Evolutionary conservation across 495 filamentous ascomycete species (phyloP).

Genomic region (Aspergillus biplanus): DNA sequence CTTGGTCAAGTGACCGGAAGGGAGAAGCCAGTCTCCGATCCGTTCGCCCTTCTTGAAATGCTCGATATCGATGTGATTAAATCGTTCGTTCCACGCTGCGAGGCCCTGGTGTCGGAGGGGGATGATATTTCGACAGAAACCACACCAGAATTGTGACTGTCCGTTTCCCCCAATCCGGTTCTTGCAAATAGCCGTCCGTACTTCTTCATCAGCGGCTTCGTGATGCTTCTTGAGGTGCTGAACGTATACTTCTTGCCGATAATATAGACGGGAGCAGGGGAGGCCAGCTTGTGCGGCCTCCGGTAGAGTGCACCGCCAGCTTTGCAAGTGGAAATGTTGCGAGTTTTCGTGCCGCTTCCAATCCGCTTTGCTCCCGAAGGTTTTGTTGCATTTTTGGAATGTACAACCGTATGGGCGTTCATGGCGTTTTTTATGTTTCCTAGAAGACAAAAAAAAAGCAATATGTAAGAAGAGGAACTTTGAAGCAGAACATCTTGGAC

Average conservation of each 20-base stretch:
- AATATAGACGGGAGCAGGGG: conserved; percentile 61
- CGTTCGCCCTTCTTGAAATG: conserved; percentile 65
- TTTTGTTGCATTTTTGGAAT: conserved; percentile 69
- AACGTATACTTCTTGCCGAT: conserved; percentile 63
- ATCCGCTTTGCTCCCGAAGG: conserved; percentile 91
- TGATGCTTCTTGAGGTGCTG: conserved; percentile 63
- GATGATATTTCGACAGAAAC: conserved; percentile 72
- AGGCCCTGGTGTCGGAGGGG: conserved; percentile 55
- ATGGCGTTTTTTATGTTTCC: conserved; percentile 90
- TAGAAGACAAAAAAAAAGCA: conserved; percentile 37
- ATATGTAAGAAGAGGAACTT: not conserved
- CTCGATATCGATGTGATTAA: conserved; percentile 79
- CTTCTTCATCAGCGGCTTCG: conserved; percentile 36
- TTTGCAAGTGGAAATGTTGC: conserved; percentile 76
- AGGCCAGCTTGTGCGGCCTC: conserved; percentile 34
- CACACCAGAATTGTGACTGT: conserved; percentile 83
- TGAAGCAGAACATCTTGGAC: not conserved
- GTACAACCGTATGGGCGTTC: conserved; percentile 89
- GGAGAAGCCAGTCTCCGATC: conserved; percentile 52
- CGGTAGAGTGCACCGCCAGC: conserved; percentile 71
- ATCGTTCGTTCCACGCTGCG: conserved; percentile 73
- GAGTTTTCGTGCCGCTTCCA: conserved; percentile 96
- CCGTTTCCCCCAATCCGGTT: conserved; percentile 71
- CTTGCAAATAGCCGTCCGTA: conserved; percentile 52
- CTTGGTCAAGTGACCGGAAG: conserved; percentile 23